phyloP scores from a whole-genome alignment of 2,329 filamentous ascomycete species.

The Claviceps capensis region DNA sequence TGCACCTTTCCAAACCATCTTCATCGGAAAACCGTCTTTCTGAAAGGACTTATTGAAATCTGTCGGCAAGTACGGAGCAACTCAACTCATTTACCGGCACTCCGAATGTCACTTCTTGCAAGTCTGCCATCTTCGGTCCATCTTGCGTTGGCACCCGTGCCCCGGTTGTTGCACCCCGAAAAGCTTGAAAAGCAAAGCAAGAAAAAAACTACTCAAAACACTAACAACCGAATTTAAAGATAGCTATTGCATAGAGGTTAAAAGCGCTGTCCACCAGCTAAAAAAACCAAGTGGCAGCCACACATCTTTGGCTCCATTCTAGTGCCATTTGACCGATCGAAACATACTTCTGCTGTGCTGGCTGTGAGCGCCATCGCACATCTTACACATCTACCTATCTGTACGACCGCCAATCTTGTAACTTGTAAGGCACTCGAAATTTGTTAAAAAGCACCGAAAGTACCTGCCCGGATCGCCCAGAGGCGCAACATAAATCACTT shows the following conservation, averaged over 20 bases:
- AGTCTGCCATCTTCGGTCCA: background rate
- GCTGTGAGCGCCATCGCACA: background rate
- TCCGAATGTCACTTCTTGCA: background rate
- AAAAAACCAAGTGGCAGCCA: background rate
- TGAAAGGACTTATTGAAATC: background rate
- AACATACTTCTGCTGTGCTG: background rate
- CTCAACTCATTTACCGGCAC: background rate
- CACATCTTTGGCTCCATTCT: background rate
- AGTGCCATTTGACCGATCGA: background rate
- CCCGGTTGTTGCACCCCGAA: background rate
- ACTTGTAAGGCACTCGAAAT: background rate
- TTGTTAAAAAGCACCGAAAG: too few species aligned
- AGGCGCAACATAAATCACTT: too few species aligned
- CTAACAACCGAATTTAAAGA: background rate
- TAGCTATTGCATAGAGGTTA: background rate
- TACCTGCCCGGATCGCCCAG: background rate
- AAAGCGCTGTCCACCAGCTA: background rate
- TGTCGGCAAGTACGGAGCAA: background rate
- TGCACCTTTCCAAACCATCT: background rate
- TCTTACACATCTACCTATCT: background rate
- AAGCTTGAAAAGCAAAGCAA: background rate
- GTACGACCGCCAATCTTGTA: background rate
- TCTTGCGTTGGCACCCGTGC: background rate
- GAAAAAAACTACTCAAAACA: background rate
- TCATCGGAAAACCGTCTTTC: background rate